Base-by-base conservation (phyloP, 176 grass and related monocot genomes). In the Carex pumila region DNA sequence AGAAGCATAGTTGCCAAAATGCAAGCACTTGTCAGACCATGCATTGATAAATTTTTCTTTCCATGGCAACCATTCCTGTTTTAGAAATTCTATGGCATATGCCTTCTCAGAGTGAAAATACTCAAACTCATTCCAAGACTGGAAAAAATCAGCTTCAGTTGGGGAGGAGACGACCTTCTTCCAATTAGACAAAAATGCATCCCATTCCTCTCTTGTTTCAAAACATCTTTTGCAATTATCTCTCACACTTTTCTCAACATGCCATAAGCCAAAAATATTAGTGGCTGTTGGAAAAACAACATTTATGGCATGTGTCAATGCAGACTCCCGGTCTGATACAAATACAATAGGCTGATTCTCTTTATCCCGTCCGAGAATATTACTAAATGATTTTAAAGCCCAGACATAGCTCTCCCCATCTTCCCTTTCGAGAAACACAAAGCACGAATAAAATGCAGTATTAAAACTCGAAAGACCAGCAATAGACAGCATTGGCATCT, bases 201-300 rank as follows among this genome's bases (percentile, higher is more conserved):
- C 79, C 59, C 79, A 81, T 60, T 81, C 79, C 59, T 81, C 79
- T 63, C 65, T 81, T 81, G 36, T 81, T 63, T 81, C 79, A 8
- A 81, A 81, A n/a, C 25, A 81, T 63, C 60, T 63, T 47, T 81
- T 81, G 79, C 79, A 65, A 65, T 65, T 65, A 45, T 81, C 79
- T 63, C 57, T 81, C 36, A 81, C 60, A 63, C 43, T 63, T 55
- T 81, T 81, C 43, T 81, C 79, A 30, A 81, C 59, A 65, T 63
- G 60, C 79, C 59, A 81, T 65, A 81, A 81, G 3, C 79, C 58
- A 81, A 81, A 81, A 81, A 81, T 10, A 65, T 81, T 65, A 47
- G 36, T 19, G 17, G 79, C 47, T 63, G 58, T 47, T 41, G 79
- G 79, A 81, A 81, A 81, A 12, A 81, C 79, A 3, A 81, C 79